Evolutionary conservation across 805 yeast genomes (phyloP).

Genomic region (Metschnikowia baotianmanensis): DNA sequence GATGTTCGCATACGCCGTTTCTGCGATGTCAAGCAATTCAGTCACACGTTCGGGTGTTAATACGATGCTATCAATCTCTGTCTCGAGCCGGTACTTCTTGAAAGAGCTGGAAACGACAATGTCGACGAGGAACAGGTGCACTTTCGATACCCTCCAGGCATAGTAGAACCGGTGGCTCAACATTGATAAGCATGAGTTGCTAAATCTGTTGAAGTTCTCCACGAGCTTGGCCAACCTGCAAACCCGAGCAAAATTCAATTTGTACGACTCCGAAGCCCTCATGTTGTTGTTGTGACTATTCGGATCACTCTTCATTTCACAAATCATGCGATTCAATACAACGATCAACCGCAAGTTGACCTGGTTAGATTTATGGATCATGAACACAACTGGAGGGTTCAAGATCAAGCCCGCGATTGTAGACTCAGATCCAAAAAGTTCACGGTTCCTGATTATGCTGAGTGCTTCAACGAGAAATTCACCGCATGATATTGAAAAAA

Average conservation of each 20-base stretch:
- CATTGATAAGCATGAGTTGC: slow-evolving; percentile 13
- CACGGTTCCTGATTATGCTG: slow-evolving; percentile 30
- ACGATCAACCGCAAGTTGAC: slow-evolving; percentile 24
- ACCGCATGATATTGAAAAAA: slow-evolving; percentile 22
- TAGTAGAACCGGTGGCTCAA: slow-evolving; percentile 17
- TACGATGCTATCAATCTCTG: slow-evolving; percentile 3
- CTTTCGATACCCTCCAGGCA: slow-evolving; percentile 17
- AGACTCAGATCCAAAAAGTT: slow-evolving; percentile 40
- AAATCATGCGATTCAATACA: slow-evolving; percentile 25
- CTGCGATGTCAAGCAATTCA: slow-evolving; percentile 13
- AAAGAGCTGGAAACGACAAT: slow-evolving; percentile 2
- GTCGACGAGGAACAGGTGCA: slow-evolving; percentile 13
- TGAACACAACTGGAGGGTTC: slow-evolving; percentile 35
- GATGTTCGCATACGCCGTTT: slow-evolving; percentile 4
- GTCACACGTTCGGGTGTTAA: slow-evolving; percentile 7
- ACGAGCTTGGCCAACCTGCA: slow-evolving; percentile 34
- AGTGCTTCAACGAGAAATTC: slow-evolving; percentile 33
- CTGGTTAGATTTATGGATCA: slow-evolving; percentile 37
- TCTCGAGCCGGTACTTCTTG: background rate
- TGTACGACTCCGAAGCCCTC: slow-evolving; percentile 19
- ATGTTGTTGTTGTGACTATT: slow-evolving; percentile 22
- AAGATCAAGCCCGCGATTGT: slow-evolving; percentile 34
- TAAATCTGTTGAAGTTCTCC: slow-evolving; percentile 26
- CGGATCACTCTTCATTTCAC: slow-evolving; percentile 19
- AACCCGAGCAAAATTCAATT: slow-evolving; percentile 22